Evolutionary conservation across 345 rosid species (phyloP), one percentile per base, ranked within the genome.

Genomic region (Sisymbrium altissimum): DNA sequence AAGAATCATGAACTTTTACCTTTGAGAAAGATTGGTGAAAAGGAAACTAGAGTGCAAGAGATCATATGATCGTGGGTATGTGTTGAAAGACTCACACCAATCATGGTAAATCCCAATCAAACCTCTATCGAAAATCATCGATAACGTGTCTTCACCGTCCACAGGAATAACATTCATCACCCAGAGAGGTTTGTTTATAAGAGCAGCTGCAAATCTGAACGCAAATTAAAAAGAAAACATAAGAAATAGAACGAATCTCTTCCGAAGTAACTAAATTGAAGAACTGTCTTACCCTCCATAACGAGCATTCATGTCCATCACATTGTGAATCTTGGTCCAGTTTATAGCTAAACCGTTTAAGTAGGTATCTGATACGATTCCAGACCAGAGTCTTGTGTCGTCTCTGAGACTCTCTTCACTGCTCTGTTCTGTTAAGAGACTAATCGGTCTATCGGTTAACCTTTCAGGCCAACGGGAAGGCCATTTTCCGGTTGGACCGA

Each of bases 271-370:
- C 82, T 54, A 86, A 13, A 45, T 1, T 30, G 49, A 50, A 68
- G 55, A 0, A 18, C 3, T 25, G 6, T 18, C 83, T 85, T 83
- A 94, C 98, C 98, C 96, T 88, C 98, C 98, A 78, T 83, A 87
- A 62, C 93, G 88, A 33, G 98, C 96, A 81, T 91, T 91, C 98
- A 94, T 89, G 69, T 94, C 98, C 90, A 89, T 88, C 70, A 91
- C 87, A 52, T 91, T 94, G 60, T 92, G 81, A 73, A 91, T 41
- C 25, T 33, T 80, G 4, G 87, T 75, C 97, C 97, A 91, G 81
- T 86, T 91, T 77, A 91, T 81, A 15, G 81, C 81, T 49, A 85
- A 69, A 68, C 83, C 82, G 19, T 80, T 83, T 27, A 84, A 64
- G 76, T 94, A 91, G 40, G 81, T 81, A 76, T 88, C 90, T 15